These are phyloP conservation scores for Handroanthus guayacan DNA, from an alignment of 257 asterid genomes.

Conservation along the genomic window DNA sequence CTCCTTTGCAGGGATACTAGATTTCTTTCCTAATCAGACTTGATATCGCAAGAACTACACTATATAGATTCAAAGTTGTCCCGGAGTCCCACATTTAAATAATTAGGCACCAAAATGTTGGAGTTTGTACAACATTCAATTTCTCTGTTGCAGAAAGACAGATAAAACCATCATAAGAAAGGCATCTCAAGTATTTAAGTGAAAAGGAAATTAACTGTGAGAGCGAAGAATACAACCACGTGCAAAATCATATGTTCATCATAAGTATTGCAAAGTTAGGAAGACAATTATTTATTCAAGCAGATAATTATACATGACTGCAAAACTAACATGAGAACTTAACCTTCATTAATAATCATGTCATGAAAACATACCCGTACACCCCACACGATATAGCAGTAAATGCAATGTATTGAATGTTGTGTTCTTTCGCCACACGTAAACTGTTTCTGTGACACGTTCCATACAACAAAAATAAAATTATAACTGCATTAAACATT, in stretches of 20 bases:
- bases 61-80: constrained; percentile 4
- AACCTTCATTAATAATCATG: constrained; percentile 15
- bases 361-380: constrained; percentile 55
- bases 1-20: background rate
- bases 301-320: background rate
- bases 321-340: background rate
- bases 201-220: background rate
- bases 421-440: constrained; percentile 72
- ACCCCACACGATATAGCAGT: constrained; percentile 96
- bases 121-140: background rate
- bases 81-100: constrained; percentile 1
- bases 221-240: background rate
- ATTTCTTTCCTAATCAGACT: background rate
- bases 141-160: background rate
- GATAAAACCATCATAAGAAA: background rate
- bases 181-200: background rate
- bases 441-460: constrained; percentile 79
- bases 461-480: constrained; percentile 28
- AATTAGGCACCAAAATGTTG: background rate
- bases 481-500: background rate
- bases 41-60: background rate
- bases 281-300: background rate
- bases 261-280: background rate
- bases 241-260: constrained; percentile 9
- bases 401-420: constrained; percentile 83